phyloP scores from a whole-genome alignment of 805 yeast genomes.

The Spathaspora girioi region DNA sequence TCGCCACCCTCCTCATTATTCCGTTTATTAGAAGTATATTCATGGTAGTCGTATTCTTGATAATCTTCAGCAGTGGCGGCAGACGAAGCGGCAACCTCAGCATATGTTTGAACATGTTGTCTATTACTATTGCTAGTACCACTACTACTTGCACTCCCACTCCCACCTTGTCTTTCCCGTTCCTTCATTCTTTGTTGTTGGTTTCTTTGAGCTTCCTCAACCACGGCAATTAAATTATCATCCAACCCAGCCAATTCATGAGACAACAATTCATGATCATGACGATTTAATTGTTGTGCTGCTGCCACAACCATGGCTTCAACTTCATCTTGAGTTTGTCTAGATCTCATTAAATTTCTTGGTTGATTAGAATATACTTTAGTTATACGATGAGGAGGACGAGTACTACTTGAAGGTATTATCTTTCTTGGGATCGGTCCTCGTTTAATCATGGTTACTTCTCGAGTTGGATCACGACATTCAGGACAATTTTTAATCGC shows the following conservation, averaged over 20 bases:
- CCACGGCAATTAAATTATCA: conserved; percentile 54
- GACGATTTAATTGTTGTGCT: conserved; percentile 15
- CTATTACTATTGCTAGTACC: too few species aligned
- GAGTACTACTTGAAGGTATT: neutral
- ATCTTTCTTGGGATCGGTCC: conserved; percentile 15
- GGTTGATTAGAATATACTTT: conserved; percentile 5
- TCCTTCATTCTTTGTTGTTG: conserved; percentile 27
- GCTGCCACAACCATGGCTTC: conserved; percentile 35
- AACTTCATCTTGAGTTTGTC: conserved; percentile 20
- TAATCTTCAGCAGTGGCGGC: neutral
- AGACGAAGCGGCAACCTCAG: conserved; percentile 10
- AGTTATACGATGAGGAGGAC: neutral
- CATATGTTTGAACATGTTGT: conserved; percentile 7
- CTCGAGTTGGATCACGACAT: conserved; percentile 51
- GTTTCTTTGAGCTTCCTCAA: conserved; percentile 46
- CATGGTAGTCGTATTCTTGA: conserved; percentile 3
- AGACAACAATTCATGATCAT: conserved; percentile 28
- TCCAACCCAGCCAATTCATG: conserved; percentile 43
- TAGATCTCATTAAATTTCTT: conserved; percentile 15
- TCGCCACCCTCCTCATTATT: conserved; percentile 6
- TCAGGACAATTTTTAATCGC: conserved; percentile 73
- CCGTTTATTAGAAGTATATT: neutral
- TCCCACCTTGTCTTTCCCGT: conserved; percentile 26
- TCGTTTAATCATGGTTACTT: conserved; percentile 12
- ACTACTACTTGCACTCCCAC: neutral